Evolutionary conservation across 2,329 filamentous ascomycete genomes (phyloP), one percentile per base, ranked within the genome.

Genomic region (Ceratocystis eucalypticola): DNA sequence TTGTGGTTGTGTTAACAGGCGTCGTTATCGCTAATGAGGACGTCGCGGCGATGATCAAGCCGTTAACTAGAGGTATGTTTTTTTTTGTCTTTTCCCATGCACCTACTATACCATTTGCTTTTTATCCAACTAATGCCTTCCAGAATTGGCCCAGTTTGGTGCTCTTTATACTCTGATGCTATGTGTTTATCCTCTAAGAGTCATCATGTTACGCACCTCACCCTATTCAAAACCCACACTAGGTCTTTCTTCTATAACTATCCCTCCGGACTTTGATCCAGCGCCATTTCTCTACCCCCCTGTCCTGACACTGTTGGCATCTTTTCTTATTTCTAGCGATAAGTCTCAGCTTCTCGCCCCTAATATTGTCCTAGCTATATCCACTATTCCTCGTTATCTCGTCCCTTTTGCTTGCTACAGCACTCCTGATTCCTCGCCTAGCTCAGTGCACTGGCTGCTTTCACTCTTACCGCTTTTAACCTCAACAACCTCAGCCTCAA

Each of bases 261-360:
- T 96, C 46, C 91, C 91, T 0, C 77, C 84, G 3, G 81, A 83
- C n/a, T 96, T 96, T 75, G 93, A 97, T 72, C 92, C 91, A 2
- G 93, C 93, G 5, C 90, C 92, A 10, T 80, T 96, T n/a, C 76
- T 96, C 67, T 97, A 96, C 73, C 93, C 93, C 20, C 82, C 88
- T 5, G 76, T 86, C 1, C 80, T 96, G 37, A 90, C 92, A 0
- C 76, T 92, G 17, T 80, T 92, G 59, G 87, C 94, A 33, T 86
- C 91, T 1, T 78, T 94, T 3, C 86, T 92, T 8, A 80, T 96
- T 53, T 84, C 86, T 6, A 80, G 82, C 62, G 84, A 83, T 59
- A 79, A 82, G 2, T 45, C 48, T n/a, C 79, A 80, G 17, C 79
- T 85, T 12, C 74, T 96, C 22, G 76, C 96, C 6, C 86, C 88